phyloP scores from a whole-genome alignment of 495 filamentous ascomycete species.

The Rhizodiscina lignyota region DNA sequence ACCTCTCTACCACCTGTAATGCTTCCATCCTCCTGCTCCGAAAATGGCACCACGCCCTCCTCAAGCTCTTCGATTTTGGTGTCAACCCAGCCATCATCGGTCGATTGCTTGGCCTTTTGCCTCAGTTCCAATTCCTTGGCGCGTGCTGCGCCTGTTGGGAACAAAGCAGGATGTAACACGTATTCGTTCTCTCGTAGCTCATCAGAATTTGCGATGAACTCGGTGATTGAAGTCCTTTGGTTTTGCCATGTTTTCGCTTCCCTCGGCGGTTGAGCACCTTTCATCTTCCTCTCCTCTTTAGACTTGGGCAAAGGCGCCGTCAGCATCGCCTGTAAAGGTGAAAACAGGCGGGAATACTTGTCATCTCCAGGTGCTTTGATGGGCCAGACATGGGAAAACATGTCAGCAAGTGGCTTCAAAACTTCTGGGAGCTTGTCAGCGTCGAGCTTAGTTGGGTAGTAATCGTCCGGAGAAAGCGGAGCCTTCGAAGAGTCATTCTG shows the following conservation, averaged over 20 bases:
- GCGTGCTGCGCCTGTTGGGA: constrained; percentile 25
- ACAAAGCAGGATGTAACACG: constrained; percentile 57
- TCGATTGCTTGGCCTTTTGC: constrained; percentile 22
- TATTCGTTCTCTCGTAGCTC: constrained; percentile 75
- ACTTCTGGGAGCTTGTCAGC: constrained; percentile 40
- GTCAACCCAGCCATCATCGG: constrained; percentile 67
- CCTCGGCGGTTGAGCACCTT: constrained; percentile 32
- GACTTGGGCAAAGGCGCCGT: constrained; percentile 49
- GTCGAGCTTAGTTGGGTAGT: constrained; percentile 52
- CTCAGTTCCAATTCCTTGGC: constrained; percentile 31
- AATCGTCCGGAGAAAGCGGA: constrained; percentile 33
- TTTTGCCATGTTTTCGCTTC: constrained; percentile 47
- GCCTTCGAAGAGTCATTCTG: constrained; percentile 1
- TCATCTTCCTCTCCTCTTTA: constrained; percentile 36
- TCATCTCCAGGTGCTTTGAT: constrained; percentile 72
- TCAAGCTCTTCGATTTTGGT: constrained; percentile 47
- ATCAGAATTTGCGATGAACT: constrained; percentile 49
- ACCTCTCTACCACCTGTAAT: constrained; percentile 72
- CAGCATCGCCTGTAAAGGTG: constrained; percentile 66
- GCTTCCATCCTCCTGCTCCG: constrained; percentile 60
- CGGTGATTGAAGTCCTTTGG: constrained; percentile 60
- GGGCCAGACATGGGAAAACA: constrained; percentile 83
- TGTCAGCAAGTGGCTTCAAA: constrained; percentile 55
- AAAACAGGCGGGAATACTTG: constrained; percentile 61
- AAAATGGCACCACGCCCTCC: constrained; percentile 47